Evolutionary conservation across 257 asterid species (phyloP).

Genomic region (Fraxinus anomala): DNA sequence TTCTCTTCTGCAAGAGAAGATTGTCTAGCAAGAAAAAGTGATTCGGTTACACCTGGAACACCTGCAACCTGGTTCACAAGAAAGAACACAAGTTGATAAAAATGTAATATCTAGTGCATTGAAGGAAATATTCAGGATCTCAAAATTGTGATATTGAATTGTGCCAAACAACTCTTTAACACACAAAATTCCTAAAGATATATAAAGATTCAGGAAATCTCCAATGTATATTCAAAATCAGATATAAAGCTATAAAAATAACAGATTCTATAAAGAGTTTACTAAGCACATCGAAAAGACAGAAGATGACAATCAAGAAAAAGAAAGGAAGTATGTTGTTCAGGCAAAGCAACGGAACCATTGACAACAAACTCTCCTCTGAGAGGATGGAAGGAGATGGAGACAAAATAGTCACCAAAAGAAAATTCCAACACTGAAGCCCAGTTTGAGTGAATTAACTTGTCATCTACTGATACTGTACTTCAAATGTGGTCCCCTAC

Average conservation of each 20-base stretch:
- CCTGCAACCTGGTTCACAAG: slow-evolving; percentile 75
- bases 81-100: neutral
- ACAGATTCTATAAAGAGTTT: slow-evolving; percentile 6
- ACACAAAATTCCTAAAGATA: neutral
- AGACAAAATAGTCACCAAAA: neutral
- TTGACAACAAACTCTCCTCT: neutral
- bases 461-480: neutral
- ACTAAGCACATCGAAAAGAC: slow-evolving; percentile 11
- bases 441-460: neutral
- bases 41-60: slow-evolving; percentile 93
- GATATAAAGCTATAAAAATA: neutral
- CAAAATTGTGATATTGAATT: neutral
- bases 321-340: neutral
- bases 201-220: neutral
- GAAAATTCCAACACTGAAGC: neutral
- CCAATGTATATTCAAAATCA: slow-evolving; percentile 5
- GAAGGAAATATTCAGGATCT: neutral
- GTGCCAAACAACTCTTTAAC: neutral
- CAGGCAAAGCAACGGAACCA: neutral
- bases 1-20: slow-evolving; percentile 77
- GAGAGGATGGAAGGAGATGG: neutral
- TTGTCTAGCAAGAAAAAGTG: slow-evolving; percentile 75
- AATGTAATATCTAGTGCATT: neutral
- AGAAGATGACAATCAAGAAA: neutral
- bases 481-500: neutral